These are phyloP conservation scores for Venturia pyrina DNA, from an alignment of 2,329 filamentous ascomycete genomes.

Conservation along the genomic window DNA sequence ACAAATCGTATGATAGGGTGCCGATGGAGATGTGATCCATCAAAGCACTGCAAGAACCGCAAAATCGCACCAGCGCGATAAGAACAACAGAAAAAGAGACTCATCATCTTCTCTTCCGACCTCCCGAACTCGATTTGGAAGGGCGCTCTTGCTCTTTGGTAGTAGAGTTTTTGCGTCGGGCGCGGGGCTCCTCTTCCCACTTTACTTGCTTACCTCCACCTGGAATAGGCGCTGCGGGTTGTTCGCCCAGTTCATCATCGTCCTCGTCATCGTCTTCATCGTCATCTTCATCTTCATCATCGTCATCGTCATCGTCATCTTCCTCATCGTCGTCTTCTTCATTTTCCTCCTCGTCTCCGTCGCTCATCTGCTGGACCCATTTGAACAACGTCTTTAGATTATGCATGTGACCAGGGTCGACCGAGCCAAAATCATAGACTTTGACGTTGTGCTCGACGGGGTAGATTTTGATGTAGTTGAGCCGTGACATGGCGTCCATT, in stretches of 20 bases:
- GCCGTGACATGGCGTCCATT: conserved; percentile 18
- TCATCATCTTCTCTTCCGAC: background rate
- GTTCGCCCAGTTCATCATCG: no score
- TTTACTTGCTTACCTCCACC: background rate
- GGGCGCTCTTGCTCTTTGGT: background rate
- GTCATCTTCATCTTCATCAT: background rate
- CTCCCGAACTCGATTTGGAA: background rate
- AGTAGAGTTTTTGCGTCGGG: background rate
- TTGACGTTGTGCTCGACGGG: conserved; percentile 24
- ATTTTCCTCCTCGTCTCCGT: background rate
- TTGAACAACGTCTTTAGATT: conserved; percentile 12
- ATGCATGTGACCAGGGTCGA: conserved; percentile 13
- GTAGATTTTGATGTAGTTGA: conserved; percentile 21
- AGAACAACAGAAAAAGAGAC: no score
- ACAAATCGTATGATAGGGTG: background rate
- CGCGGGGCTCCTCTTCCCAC: background rate
- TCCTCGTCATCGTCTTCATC: background rate
- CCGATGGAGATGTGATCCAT: background rate
- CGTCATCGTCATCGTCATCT: background rate
- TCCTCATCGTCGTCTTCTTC: background rate
- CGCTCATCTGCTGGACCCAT: background rate
- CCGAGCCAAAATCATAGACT: conserved; percentile 19
- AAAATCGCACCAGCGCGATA: background rate
- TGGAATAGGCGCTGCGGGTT: background rate
- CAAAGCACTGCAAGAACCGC: background rate